Evolutionary conservation across 176 grass and related monocot genomes (phyloP).

Genomic region (Musa schizocarpa): DNA sequence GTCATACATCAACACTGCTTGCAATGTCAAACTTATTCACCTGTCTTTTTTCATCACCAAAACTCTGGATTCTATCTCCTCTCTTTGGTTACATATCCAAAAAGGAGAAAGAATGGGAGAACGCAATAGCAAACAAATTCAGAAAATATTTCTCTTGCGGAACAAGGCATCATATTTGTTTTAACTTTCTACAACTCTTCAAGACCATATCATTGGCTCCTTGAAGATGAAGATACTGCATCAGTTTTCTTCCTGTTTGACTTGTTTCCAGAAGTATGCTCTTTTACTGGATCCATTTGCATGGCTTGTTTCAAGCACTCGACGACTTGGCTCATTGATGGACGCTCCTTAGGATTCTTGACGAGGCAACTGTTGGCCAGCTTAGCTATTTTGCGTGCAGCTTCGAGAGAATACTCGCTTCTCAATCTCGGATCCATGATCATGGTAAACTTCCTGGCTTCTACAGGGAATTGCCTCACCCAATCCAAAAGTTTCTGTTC

Average conservation of each 20-base stretch:
- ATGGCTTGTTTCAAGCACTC: slow-evolving; percentile 40
- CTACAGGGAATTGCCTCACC: slow-evolving; percentile 43
- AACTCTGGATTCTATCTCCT: neutral
- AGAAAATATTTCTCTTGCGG: too few species aligned
- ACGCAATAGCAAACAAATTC: neutral
- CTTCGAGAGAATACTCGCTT: slow-evolving; percentile 41
- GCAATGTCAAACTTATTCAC: neutral
- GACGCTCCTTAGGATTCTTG: slow-evolving; percentile 66
- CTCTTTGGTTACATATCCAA: neutral
- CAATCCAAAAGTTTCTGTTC: slow-evolving; percentile 79
- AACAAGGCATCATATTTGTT: neutral
- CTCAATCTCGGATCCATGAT: slow-evolving; percentile 73
- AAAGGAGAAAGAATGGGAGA: neutral
- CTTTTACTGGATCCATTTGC: slow-evolving; percentile 28
- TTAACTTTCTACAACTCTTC: neutral
- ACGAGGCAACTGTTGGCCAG: slow-evolving; percentile 62
- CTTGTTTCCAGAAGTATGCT: neutral
- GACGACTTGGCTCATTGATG: slow-evolving; percentile 50
- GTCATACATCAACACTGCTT: neutral
- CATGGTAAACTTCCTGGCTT: slow-evolving; percentile 31
- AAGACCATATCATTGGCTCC: neutral
- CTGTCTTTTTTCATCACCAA: neutral
- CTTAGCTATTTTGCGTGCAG: slow-evolving; percentile 46
- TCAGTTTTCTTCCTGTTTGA: neutral
- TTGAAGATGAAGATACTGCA: too few species aligned